Evolutionary conservation across 1,139 yeast species (phyloP), one percentile per base, ranked within the genome.

Genomic region (Sugiyamaella xylanicola): DNA sequence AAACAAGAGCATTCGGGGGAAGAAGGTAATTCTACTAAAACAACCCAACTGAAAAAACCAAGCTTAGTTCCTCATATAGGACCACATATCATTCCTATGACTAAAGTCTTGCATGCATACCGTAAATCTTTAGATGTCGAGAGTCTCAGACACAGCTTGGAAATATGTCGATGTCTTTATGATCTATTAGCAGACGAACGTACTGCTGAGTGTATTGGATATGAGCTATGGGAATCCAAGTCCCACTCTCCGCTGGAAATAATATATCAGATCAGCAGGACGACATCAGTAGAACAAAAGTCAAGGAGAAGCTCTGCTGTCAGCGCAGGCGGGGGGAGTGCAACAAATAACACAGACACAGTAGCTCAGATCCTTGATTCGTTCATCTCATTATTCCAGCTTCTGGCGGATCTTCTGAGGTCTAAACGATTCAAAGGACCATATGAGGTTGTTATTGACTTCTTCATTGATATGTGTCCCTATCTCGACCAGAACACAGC

Each of bases 211-310:
- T 50, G 56, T 20, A 65, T 72, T 35, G 62, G 68, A 13, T 70
- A 62, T 60, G 81, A 80, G 46, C 64, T 78, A 17, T 83, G 86
- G 85, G 77, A 77, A 57, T 73, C 82, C 0, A 64, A 73, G 1
- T 67, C 73, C 1, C 63, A 66, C 15, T 79, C 85, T 1, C 74
- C 84, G 1, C 75, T 76, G 48, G 79, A 74, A 21, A 61, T 68
- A 4, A 48, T 68, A 16, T 63, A 58, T 29, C 45, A 53, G 3
- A 44, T 63, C 7, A 57, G 62, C 22, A 59, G 53, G 40, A 58
- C 53, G 19, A 40, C 54, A 3, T 43, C 56, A 7, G 51, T 54
- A 15, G 47, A 48, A 13, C 52, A 48, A 13, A 16, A 41, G 19
- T 39, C 52, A 4, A 48, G 52, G 15, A 29, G 48, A 42, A 41